These are phyloP conservation scores for Aspergillus ruber DNA, from an alignment of 2,329 filamentous ascomycete species.

Conservation along the genomic window DNA sequence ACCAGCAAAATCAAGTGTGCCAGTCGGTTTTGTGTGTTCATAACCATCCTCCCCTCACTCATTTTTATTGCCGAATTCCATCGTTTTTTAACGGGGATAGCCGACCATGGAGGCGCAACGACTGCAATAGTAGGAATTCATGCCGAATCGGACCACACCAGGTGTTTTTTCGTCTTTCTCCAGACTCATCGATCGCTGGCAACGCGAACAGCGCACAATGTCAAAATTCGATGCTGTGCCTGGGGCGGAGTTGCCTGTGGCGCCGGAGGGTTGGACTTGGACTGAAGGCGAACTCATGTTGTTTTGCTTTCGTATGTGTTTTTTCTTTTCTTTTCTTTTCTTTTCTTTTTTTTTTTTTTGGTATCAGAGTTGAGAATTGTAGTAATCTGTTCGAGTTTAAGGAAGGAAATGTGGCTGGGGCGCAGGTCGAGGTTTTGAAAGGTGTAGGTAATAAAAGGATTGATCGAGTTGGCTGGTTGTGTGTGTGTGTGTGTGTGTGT, in stretches of 20 bases:
- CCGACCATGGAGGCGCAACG: conserved; percentile 42
- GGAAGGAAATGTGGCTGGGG: background rate
- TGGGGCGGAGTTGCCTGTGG: conserved; percentile 19
- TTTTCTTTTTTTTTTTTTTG: background rate
- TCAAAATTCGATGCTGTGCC: conserved; percentile 26
- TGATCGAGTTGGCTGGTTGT: background rate
- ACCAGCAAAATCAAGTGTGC: background rate
- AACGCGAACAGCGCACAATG: conserved; percentile 43
- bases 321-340: too few species aligned
- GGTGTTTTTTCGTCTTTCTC: conserved; percentile 26
- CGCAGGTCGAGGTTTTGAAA: too few species aligned
- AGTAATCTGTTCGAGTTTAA: background rate
- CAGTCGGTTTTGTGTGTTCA: too few species aligned
- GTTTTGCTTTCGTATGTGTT: background rate
- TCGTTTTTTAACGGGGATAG: conserved; percentile 15
- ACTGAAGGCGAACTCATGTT: conserved; percentile 34
- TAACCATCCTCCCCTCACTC: background rate
- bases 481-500: background rate
- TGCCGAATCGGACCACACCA: conserved; percentile 40
- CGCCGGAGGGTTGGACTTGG: conserved; percentile 24
- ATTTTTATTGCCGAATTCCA: background rate
- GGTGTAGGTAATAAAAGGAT: too few species aligned
- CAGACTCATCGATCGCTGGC: conserved; percentile 42
- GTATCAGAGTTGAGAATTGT: background rate
- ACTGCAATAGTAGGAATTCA: conserved; percentile 46